Conservation (phyloP, 2,329 filamentous ascomycete genomes). For the Ascochyta pisi region DNA sequence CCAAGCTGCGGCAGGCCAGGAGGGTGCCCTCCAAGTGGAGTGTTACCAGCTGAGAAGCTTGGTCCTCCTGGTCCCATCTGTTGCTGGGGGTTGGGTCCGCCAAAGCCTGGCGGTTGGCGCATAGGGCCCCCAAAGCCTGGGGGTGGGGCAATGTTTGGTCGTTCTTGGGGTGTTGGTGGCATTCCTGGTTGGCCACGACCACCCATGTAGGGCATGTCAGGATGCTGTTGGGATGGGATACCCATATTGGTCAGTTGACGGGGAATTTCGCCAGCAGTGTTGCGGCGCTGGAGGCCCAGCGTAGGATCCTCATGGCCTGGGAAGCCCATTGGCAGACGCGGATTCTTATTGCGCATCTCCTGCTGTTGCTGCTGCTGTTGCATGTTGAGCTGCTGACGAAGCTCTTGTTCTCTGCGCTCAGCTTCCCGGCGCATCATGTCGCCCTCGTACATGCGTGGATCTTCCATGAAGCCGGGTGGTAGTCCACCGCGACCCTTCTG, state of each 20-base stretch:
- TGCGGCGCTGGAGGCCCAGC: slow-evolving; percentile 46
- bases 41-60: slow-evolving; percentile 47
- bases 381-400: slow-evolving; percentile 35
- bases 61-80: slow-evolving; percentile 44
- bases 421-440: slow-evolving; percentile 43
- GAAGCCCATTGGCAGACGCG: slow-evolving; percentile 42
- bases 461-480: slow-evolving; percentile 49
- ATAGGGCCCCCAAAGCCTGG: slow-evolving; percentile 47
- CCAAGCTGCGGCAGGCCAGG: slow-evolving; percentile 43
- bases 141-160: slow-evolving; percentile 45
- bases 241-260: slow-evolving; percentile 51
- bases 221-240: slow-evolving; percentile 49
- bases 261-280: slow-evolving; percentile 43
- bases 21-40: slow-evolving; percentile 47
- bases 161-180: slow-evolving; percentile 47
- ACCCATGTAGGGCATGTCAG: slow-evolving; percentile 46
- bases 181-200: slow-evolving; percentile 44
- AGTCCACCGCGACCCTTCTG: slow-evolving; percentile 47
- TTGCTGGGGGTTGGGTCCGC: slow-evolving; percentile 35
- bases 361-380: slow-evolving; percentile 46
- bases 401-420: slow-evolving; percentile 41
- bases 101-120: slow-evolving; percentile 47
- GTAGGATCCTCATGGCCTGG: slow-evolving; percentile 43
- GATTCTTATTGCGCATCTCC: slow-evolving; percentile 42
- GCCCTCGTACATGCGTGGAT: slow-evolving; percentile 43